Evolutionary conservation across 2,329 filamentous ascomycete genomes (phyloP).

Genomic region (Hypoxylon sp.): DNA sequence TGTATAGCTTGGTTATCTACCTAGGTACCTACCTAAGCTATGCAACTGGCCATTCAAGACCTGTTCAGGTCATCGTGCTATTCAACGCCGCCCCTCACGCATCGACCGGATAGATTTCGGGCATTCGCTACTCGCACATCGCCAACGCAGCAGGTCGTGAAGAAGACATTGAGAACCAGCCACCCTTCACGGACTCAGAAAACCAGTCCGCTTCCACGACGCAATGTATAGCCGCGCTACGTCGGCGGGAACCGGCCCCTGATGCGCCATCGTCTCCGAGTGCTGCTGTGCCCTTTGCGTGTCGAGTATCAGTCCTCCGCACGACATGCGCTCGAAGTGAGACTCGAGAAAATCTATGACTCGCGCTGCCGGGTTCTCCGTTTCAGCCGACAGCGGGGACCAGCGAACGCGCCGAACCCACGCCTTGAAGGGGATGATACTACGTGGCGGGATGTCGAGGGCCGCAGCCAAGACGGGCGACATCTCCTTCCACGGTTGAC

Average conservation of each 20-base stretch:
- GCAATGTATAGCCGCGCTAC: constrained; percentile 46
- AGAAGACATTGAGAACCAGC: too few relatives aligned
- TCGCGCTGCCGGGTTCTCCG: constrained; percentile 45
- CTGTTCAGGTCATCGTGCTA: too few relatives aligned
- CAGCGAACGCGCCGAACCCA: constrained; percentile 40
- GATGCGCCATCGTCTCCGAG: constrained; percentile 46
- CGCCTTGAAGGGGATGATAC: constrained; percentile 36
- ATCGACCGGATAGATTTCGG: too few relatives aligned
- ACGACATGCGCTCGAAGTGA: constrained; percentile 53
- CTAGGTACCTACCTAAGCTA: too few relatives aligned
- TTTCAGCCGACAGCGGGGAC: constrained; percentile 4
- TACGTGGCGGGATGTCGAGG: constrained; percentile 23
- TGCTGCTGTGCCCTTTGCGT: constrained; percentile 47
- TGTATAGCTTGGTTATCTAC: too few relatives aligned
- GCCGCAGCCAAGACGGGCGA: constrained; percentile 20
- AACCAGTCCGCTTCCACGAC: constrained; percentile 38
- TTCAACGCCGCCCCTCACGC: too few relatives aligned
- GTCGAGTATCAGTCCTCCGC: constrained; percentile 53
- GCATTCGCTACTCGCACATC: too few relatives aligned
- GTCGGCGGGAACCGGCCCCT: constrained; percentile 46
- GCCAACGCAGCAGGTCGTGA: too few relatives aligned
- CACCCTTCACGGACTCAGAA: too few relatives aligned
- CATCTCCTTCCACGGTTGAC: constrained; percentile 41
- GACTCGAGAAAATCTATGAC: constrained; percentile 47
- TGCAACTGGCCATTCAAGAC: too few relatives aligned